A percentile compares a stretch with the other conserved stretches of the same genome.
phyloP scores from a whole-genome alignment of 2,329 filamentous ascomycete genomes.

The Penicillium sp. region DNA sequence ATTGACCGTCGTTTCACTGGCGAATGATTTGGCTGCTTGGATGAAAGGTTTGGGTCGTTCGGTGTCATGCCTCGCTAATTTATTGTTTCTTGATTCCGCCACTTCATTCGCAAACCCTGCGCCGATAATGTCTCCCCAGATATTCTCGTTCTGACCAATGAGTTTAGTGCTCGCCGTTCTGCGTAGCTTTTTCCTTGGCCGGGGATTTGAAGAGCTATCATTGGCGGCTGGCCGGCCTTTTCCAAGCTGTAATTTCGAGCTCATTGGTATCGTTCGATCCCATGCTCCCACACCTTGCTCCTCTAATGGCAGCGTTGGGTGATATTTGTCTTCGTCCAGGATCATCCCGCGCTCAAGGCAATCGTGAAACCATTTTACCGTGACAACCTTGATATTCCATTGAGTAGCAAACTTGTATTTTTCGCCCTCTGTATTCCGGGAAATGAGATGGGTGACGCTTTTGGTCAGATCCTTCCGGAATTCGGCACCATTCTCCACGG shows the following conservation, averaged over 20 bases:
- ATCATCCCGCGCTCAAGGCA: constrained; percentile 86
- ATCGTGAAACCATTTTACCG: constrained; percentile 81
- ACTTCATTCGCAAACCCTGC: constrained; percentile 33
- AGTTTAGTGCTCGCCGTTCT: constrained; percentile 85
- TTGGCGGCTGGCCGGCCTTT: constrained; percentile 40
- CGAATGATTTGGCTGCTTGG: constrained; percentile 41
- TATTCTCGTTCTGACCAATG: constrained; percentile 72
- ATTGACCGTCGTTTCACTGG: constrained; percentile 38
- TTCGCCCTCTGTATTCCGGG: constrained; percentile 73
- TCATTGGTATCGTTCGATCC: constrained; percentile 52
- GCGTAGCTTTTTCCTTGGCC: constrained; percentile 73
- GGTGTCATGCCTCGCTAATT: constrained; percentile 19
- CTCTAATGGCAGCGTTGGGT: constrained; percentile 68
- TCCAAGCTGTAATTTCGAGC: constrained; percentile 13
- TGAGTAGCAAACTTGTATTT: constrained; percentile 86
- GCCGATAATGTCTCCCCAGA: constrained; percentile 90
- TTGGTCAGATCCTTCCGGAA: constrained; percentile 89
- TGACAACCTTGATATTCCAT: constrained; percentile 80
- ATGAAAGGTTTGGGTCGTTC: constrained; percentile 25
- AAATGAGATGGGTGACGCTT: constrained; percentile 83
- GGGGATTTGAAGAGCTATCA: constrained; percentile 55
- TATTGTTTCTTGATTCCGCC: constrained; percentile 29
- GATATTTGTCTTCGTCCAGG: constrained; percentile 81
- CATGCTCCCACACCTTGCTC: constrained; percentile 78
- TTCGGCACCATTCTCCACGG: constrained; percentile 71